Conservation (phyloP, 495 filamentous ascomycete species). For the Glonium stellatum region DNA sequence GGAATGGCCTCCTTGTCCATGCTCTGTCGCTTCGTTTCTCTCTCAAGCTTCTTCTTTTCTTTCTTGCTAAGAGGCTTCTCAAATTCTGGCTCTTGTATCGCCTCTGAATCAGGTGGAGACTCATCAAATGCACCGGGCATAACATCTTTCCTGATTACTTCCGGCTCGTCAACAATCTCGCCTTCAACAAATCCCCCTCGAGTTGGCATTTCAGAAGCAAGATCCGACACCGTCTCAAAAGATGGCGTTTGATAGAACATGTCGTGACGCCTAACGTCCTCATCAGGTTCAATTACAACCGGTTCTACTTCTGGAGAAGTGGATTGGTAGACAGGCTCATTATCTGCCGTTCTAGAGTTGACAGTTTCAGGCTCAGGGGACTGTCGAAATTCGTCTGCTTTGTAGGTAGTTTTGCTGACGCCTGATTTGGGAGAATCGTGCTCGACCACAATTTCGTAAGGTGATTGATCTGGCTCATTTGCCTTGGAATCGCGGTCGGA, state of each 20-base stretch:
- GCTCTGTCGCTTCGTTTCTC: background rate
- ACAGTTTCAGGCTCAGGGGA: background rate
- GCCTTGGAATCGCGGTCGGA: constrained; percentile 19
- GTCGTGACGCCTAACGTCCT: background rate
- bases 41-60: constrained; percentile 22
- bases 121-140: constrained; percentile 33
- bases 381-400: background rate
- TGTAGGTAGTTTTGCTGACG: constrained; percentile 11
- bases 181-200: constrained; percentile 28
- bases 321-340: constrained; percentile 9
- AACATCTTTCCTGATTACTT: constrained; percentile 10
- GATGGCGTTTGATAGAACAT: constrained; percentile 24
- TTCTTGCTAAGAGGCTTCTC: constrained; percentile 17
- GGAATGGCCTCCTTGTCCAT: constrained; percentile 2
- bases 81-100: background rate
- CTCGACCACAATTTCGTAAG: constrained; percentile 24
- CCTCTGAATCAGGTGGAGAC: background rate
- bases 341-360: background rate
- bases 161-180: constrained; percentile 17
- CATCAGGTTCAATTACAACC: constrained; percentile 5
- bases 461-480: constrained; percentile 3
- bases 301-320: constrained; percentile 5
- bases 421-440: constrained; percentile 20
- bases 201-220: constrained; percentile 13
- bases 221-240: constrained; percentile 28